Evolutionary conservation across 2,329 filamentous ascomycete genomes (phyloP).

Genomic region (Trichothecium roseum): DNA sequence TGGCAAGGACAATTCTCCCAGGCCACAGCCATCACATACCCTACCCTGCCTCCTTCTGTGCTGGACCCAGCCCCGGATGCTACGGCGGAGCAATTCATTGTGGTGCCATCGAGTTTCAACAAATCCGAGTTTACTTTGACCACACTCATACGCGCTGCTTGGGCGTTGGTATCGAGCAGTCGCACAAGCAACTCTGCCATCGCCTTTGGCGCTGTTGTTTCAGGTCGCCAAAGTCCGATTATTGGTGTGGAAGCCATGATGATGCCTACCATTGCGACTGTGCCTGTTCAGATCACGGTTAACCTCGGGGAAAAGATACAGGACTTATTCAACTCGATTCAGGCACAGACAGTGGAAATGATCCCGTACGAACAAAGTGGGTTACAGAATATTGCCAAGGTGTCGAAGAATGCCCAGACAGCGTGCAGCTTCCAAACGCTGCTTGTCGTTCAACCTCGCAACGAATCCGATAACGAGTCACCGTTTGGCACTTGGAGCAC

Average conservation of each 20-base stretch:
- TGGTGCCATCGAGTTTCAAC: no score
- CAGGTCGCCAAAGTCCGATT: conserved; percentile 13
- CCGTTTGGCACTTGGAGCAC: no score
- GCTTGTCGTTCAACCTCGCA: conserved; percentile 8
- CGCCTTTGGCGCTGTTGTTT: conserved; percentile 13
- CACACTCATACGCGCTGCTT: conserved; percentile 1
- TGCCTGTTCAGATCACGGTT: conserved; percentile 17
- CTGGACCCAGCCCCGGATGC: no score
- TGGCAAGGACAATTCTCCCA: no score
- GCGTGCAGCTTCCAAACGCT: conserved; percentile 8
- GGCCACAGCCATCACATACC: no score
- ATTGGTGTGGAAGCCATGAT: conserved; percentile 12
- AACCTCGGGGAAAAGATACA: background rate
- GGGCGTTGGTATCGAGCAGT: background rate
- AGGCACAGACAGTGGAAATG: conserved; percentile 7
- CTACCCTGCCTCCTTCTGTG: background rate
- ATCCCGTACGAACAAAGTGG: conserved; percentile 9
- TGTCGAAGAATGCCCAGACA: conserved; percentile 1
- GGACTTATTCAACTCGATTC: conserved; percentile 28
- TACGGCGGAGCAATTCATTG: no score
- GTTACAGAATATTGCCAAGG: conserved; percentile 6
- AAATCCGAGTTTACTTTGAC: no score
- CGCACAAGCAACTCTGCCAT: conserved; percentile 13
- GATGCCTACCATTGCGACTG: conserved; percentile 15
- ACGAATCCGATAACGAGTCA: no score